Percentiles rank a stretch among this genome's conserved stretches.
Conservation (phyloP, 2,329 filamentous ascomycete species). For the Botrytis cinerea region DNA sequence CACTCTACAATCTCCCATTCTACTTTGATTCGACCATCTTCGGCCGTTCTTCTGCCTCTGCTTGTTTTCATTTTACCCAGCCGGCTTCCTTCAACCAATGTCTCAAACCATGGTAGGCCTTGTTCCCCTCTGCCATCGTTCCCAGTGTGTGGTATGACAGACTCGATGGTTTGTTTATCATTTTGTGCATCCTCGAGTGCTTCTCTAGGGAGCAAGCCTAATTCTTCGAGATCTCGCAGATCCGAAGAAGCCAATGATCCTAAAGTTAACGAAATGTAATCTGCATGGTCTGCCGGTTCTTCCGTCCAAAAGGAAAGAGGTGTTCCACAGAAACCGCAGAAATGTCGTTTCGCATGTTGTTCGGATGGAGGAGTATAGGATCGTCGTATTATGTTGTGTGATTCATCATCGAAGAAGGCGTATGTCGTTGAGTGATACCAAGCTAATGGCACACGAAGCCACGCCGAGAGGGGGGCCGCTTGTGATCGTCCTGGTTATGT, state of each 20-base stretch:
- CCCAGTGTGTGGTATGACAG: slow-evolving; percentile 34
- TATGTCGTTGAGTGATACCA: slow-evolving; percentile 79
- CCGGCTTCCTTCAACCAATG: slow-evolving; percentile 73
- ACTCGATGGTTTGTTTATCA: slow-evolving; percentile 34
- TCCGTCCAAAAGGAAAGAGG: slow-evolving; percentile 84
- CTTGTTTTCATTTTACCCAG: slow-evolving; percentile 67
- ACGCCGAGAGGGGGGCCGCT: slow-evolving; percentile 74
- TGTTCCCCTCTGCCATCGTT: slow-evolving; percentile 34
- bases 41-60: slow-evolving; percentile 55
- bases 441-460: slow-evolving; percentile 76
- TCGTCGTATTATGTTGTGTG: slow-evolving; percentile 64
- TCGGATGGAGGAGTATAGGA: slow-evolving; percentile 63
- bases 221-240: slow-evolving; percentile 69
- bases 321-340: slow-evolving; percentile 91
- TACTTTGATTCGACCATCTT: slow-evolving; percentile 65
- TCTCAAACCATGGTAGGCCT: slow-evolving; percentile 83
- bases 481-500: slow-evolving; percentile 60
- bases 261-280: slow-evolving; percentile 80
- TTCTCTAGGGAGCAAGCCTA: slow-evolving; percentile 67
- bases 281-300: slow-evolving; percentile 65
- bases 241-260: slow-evolving; percentile 74
- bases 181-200: slow-evolving; percentile 42
- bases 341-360: slow-evolving; percentile 65
- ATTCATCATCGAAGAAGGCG: slow-evolving; percentile 78
- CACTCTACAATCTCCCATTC: slow-evolving; percentile 87